Conservation (phyloP, 2,329 filamentous ascomycete genomes). For the Botrytis elliptica region DNA sequence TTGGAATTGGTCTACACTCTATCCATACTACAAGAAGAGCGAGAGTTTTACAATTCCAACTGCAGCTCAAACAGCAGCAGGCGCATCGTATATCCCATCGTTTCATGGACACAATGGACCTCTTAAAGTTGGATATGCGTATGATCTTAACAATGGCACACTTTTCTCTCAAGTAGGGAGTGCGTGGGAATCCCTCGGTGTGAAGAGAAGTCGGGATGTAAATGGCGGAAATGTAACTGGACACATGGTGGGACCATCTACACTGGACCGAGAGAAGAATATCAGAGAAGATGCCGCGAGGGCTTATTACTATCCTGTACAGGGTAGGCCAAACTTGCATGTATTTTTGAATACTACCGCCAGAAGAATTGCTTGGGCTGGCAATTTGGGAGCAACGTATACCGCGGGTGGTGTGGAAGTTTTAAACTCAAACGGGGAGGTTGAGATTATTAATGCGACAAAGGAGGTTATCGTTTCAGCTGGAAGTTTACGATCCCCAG, state of each 20-base stretch:
- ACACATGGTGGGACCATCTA: constrained; percentile 25
- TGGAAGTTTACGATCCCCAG: constrained; percentile 36
- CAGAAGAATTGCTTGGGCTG: constrained; percentile 24
- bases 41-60: constrained; percentile 32
- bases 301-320: constrained; percentile 30
- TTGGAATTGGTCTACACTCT: constrained; percentile 45
- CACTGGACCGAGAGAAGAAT: constrained; percentile 32
- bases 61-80: constrained; percentile 11
- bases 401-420: constrained; percentile 43
- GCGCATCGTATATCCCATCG: constrained; percentile 22
- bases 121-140: constrained; percentile 28
- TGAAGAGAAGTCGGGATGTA: constrained; percentile 23
- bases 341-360: constrained; percentile 27
- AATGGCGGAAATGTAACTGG: constrained; percentile 28
- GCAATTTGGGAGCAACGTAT: constrained; percentile 13
- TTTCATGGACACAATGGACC: constrained; percentile 27
- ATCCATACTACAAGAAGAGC: constrained; percentile 45
- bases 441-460: constrained; percentile 29
- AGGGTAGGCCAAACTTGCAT: constrained; percentile 24
- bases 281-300: constrained; percentile 28
- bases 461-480: constrained; percentile 39
- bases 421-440: constrained; percentile 17
- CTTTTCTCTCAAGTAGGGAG: constrained; percentile 15
- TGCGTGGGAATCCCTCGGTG: constrained; percentile 23
- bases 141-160: constrained; percentile 21